Evolutionary conservation across 345 rosid genomes (phyloP).

Genomic region (Acer negundo): DNA sequence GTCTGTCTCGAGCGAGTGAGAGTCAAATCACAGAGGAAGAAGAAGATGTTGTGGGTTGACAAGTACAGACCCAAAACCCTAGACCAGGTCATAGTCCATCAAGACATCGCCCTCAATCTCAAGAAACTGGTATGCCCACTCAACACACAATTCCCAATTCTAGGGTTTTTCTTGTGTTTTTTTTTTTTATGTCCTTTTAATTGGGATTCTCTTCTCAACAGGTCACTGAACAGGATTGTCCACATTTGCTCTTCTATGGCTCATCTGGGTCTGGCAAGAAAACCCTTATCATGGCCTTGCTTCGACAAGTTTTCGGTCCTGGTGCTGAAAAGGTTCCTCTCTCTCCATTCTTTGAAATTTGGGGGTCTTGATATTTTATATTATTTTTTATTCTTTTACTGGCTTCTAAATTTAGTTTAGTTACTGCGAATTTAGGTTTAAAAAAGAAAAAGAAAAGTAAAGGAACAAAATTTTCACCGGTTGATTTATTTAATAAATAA

Average conservation of each 20-base stretch:
- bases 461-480: not conserved
- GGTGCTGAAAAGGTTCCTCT: conserved; percentile 81
- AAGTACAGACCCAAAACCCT: conserved; percentile 96
- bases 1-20: not conserved
- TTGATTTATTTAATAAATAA: not conserved
- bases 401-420: not conserved
- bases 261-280: conserved; percentile 98
- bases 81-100: conserved; percentile 74
- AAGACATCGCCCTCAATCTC: conserved; percentile 81
- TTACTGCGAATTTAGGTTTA: not conserved
- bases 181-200: not conserved
- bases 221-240: conserved; percentile 96
- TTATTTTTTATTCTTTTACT: not conserved
- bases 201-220: conserved; percentile 17
- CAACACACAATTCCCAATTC: not conserved
- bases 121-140: conserved; percentile 70
- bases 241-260: conserved; percentile 96
- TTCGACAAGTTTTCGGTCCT: conserved; percentile 80
- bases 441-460: not conserved
- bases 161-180: not conserved
- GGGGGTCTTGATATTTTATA: not conserved
- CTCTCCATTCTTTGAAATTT: not conserved
- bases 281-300: conserved; percentile 95
- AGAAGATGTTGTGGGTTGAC: conserved; percentile 97
- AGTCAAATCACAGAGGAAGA: conserved; percentile 11